Percentiles rank a stretch among this genome's conserved stretches.
These are phyloP conservation scores for Juglanconis juglandina DNA, from an alignment of 2,329 filamentous ascomycete genomes.

Conservation along the genomic window DNA sequence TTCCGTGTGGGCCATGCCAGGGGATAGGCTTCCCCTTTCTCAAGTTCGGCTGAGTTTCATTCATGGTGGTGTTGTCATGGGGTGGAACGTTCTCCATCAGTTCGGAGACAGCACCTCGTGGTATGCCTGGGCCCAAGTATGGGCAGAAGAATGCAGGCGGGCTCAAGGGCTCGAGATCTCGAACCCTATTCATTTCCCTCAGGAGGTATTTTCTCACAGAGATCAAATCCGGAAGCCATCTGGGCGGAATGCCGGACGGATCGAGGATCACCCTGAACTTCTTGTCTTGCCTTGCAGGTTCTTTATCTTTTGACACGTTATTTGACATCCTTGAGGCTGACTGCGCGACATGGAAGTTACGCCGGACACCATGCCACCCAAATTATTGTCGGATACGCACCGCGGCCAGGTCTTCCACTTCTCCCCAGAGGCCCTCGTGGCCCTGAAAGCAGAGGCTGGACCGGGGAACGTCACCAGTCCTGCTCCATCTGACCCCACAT, in stretches of 20 bases:
- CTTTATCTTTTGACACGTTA: not conserved
- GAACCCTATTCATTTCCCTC: constrained; percentile 24
- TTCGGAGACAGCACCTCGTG: constrained; percentile 31
- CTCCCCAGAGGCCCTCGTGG: constrained; percentile 25
- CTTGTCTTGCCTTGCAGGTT: constrained; percentile 26
- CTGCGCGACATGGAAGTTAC: constrained; percentile 18
- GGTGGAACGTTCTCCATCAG: constrained; percentile 28
- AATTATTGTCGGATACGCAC: constrained; percentile 29
- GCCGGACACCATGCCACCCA: constrained; percentile 28
- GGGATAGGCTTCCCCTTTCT: constrained; percentile 20
- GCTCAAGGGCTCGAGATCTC: constrained; percentile 26
- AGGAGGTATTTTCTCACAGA: constrained; percentile 27
- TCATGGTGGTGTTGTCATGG: constrained; percentile 26
- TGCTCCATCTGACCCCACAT: constrained; percentile 20
- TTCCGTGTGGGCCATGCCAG: constrained; percentile 24
- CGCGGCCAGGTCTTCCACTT: constrained; percentile 31
- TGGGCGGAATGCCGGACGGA: constrained; percentile 25
- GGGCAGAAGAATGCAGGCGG: constrained; percentile 33
- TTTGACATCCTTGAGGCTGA: not conserved
- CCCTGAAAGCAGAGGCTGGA: constrained; percentile 30
- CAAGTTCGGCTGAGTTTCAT: constrained; percentile 29
- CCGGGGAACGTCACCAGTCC: constrained; percentile 26
- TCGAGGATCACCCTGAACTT: constrained; percentile 30
- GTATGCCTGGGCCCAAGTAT: constrained; percentile 29
- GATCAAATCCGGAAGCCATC: constrained; percentile 28